phyloP scores from a whole-genome alignment of 345 rosid species.

The Reutealis trisperma region DNA sequence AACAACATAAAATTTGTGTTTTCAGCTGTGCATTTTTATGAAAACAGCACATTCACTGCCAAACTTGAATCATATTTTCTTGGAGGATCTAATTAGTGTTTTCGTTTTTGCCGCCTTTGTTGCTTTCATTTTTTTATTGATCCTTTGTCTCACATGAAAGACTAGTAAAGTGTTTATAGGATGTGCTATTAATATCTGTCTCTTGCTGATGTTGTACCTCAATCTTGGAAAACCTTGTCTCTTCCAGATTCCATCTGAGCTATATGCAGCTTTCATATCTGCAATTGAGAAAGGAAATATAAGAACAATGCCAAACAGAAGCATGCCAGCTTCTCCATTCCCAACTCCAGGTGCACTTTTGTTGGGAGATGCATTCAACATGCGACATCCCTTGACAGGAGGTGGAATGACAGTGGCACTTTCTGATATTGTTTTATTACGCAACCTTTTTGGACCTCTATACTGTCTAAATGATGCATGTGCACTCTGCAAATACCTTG shows the following conservation, averaged over 20 bases:
- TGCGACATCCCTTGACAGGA: background rate
- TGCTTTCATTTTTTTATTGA: too few relatives aligned
- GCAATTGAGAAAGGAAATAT: background rate
- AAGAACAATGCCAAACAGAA: background rate
- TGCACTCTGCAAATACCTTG: conserved; percentile 44
- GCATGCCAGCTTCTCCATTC: background rate
- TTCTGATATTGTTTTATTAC: conserved; percentile 46
- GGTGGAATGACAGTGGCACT: conserved; percentile 34
- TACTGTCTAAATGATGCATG: conserved; percentile 38
- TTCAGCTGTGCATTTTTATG: too few relatives aligned
- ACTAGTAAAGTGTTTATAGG: too few relatives aligned
- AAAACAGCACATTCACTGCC: too few relatives aligned
- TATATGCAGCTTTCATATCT: background rate
- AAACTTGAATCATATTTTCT: too few relatives aligned
- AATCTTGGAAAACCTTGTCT: background rate
- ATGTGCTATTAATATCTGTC: too few relatives aligned
- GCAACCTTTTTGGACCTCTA: conserved; percentile 46
- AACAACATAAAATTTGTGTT: too few relatives aligned
- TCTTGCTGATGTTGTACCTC: too few relatives aligned
- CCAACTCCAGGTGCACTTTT: background rate
- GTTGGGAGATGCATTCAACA: conserved; percentile 2
- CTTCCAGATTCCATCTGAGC: conserved; percentile 42
- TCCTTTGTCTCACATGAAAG: too few relatives aligned
- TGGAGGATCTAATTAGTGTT: too few relatives aligned
- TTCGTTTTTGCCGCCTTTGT: too few relatives aligned